Evolutionary conservation across 345 rosid species (phyloP).

Genomic region (Hibiscus mutabilis): DNA sequence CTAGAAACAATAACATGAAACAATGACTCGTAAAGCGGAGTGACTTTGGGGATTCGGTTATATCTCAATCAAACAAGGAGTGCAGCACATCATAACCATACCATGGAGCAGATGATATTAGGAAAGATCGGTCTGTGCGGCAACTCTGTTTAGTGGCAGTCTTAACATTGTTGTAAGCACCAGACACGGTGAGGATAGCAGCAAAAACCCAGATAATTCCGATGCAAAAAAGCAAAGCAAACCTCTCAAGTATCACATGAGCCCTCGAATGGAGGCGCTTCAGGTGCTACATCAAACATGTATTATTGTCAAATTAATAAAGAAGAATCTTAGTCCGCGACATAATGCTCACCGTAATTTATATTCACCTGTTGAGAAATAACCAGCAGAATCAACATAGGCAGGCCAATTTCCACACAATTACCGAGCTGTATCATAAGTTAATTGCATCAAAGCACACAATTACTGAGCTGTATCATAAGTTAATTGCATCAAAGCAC

Average conservation of each 20-base stretch:
- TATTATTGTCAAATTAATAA: neutral
- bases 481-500: constrained; percentile 8
- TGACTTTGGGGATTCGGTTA: neutral
- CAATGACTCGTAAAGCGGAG: neutral
- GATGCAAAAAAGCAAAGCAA: constrained; percentile 71
- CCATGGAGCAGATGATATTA: constrained; percentile 82
- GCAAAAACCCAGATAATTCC: constrained; percentile 89
- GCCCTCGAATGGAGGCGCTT: constrained; percentile 27
- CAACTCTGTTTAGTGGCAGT: constrained; percentile 63
- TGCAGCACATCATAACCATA: constrained; percentile 19
- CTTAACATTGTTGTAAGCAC: constrained; percentile 79
- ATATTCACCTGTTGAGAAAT: constrained; percentile 56
- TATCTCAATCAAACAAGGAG: neutral
- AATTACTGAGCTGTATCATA: constrained; percentile 66
- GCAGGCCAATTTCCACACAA: constrained; percentile 86
- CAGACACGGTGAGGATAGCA: constrained; percentile 81
- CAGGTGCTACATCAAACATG: constrained; percentile 49
- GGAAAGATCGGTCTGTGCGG: constrained; percentile 62
- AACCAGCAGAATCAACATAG: constrained; percentile 78
- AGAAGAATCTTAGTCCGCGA: neutral
- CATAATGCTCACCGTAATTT: neutral
- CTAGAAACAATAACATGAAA: constrained; percentile 29
- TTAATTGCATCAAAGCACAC: constrained; percentile 18
- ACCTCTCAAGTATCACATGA: constrained; percentile 58
- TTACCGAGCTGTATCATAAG: constrained; percentile 62